phyloP scores from a whole-genome alignment of 768 basidiomycete species.

The Dacryopinax spathularia region DNA sequence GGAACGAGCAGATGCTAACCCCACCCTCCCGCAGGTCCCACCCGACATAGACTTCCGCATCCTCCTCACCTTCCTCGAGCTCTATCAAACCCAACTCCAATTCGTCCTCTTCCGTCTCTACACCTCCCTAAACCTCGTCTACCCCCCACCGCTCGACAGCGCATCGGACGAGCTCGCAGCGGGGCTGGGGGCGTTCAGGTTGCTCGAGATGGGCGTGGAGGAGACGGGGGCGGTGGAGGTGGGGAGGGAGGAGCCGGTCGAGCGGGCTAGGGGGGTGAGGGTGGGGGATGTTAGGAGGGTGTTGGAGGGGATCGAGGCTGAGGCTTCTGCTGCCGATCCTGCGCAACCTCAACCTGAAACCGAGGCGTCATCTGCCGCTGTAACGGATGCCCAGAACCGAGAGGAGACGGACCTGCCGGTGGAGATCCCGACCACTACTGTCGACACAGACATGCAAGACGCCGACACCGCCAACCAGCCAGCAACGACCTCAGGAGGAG shows the following conservation, averaged over 20 bases:
- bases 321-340: neutral
- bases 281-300: constrained; percentile 41
- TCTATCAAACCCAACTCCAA: constrained; percentile 90
- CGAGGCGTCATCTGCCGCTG: too few relatives aligned
- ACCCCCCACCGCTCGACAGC: constrained; percentile 82
- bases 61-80: constrained; percentile 93
- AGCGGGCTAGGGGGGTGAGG: constrained; percentile 34
- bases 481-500: constrained; percentile 39
- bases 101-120: constrained; percentile 98
- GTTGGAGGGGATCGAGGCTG: constrained; percentile 32
- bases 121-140: constrained; percentile 79
- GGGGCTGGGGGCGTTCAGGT: constrained; percentile 73
- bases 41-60: constrained; percentile 93
- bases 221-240: constrained; percentile 11
- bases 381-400: too few relatives aligned
- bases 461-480: constrained; percentile 18
- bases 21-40: too few relatives aligned
- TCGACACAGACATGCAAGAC: constrained; percentile 14
- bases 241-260: constrained; percentile 22
- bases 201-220: constrained; percentile 39
- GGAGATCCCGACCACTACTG: constrained; percentile 18
- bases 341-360: neutral
- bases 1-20: too few relatives aligned
- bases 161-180: constrained; percentile 73
- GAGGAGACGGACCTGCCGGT: constrained; percentile 11